Base-by-base conservation (phyloP, 2,329 filamentous ascomycete genomes). In the Didymella glomerata region DNA sequence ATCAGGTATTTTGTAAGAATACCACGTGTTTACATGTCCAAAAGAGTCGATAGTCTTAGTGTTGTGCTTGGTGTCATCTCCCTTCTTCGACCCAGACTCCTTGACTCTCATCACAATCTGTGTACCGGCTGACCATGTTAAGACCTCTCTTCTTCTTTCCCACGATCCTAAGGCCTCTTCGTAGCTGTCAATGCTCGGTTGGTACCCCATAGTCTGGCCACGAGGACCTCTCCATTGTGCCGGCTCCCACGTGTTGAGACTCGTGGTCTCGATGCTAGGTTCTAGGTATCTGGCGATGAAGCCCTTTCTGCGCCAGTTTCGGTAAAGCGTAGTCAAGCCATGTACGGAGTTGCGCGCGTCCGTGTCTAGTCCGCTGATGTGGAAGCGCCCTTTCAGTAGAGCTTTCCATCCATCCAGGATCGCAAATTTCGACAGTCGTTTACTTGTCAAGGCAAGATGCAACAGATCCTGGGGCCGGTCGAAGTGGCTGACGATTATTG, bases 111-210 rank as follows among this genome's bases (percentile, higher is more conserved):
- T 61, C 4, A 84, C 74, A 10, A 89, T 69, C 57, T 86, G 81
- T 2, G 86, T 83, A 1, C 84, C 87, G 13, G 86, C 86, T 51
- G 86, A 86, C 81, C 85, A 88, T 2, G 81, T 84, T 8, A 89
- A 70, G 0, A 85, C 81, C 67, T 88, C 86, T 65, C 79, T 81
- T 63, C 83, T 78, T 47, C 83, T 77, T 46, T 74, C 72, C 56
- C 73, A 75, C 1, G 60, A 53, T 10, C 74, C 73, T 2, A 78
- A 79, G 41, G 76, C 79, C n/a, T 77, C 74, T 64, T 87, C 84
- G 64, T 86, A 86, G 56, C 83, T 85, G 66, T 87, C 84, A 47
- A 88, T 80, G 41, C 80, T 79, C 18, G 87, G 86, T 24, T 82
- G 82, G 64, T 86, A 89, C 3, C 86, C 86, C 68, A 88, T 84